Evolutionary conservation across 1,284 basidiomycete genomes (phyloP), one percentile per base, ranked within the genome.

Genomic region (Ganoderma lucidum): DNA sequence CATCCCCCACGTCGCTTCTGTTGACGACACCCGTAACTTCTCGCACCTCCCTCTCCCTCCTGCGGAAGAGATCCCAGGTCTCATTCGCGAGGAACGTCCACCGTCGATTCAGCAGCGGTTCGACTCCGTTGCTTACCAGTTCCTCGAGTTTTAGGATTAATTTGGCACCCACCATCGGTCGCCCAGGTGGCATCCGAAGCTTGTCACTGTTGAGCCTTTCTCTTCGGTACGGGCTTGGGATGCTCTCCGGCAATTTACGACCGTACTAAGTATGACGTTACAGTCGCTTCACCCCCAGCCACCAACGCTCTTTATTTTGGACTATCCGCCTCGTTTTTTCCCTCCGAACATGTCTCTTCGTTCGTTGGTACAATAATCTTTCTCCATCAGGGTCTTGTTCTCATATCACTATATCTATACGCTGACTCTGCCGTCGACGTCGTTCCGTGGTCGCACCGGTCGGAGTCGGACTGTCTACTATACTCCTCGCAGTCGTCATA

Each of bases 1-100:
- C 72, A 89, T 95, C 68, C 93, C 93, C 1, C 90, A 92, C 71
- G 92, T 92, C 2, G 87, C 90, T 17, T 91, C 92, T 6, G 80
- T 89, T 39, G 93, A 93, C 73, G 93, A 95, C 77, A 94, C 91
- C 23, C 90, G 93, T 28, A 93, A 95, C 78, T 94, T 94, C 80
- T 85, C 93, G 56, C 90, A 90, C 70, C 86, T 93, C 19, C 92
- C 93, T 2, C 83, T 91, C n/a, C 93, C 93, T 41, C 84, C 88
- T 35, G 76, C 86, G n/a, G 87, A 89, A 67, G 93, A 95, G 71
- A 93, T 95, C 76, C 93, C 93, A 6, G 93, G 93, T 42, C 85
- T 93, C 70, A 80, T 90, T 70, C 83, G 83, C 65, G 88, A 90
- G 73, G 92, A 93, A 73, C 80, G 79, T 37, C 84, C 87, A 28